Evolutionary conservation across 345 rosid genomes (phyloP), one percentile per base, ranked within the genome.

Genomic region (Rhizophora mangle): DNA sequence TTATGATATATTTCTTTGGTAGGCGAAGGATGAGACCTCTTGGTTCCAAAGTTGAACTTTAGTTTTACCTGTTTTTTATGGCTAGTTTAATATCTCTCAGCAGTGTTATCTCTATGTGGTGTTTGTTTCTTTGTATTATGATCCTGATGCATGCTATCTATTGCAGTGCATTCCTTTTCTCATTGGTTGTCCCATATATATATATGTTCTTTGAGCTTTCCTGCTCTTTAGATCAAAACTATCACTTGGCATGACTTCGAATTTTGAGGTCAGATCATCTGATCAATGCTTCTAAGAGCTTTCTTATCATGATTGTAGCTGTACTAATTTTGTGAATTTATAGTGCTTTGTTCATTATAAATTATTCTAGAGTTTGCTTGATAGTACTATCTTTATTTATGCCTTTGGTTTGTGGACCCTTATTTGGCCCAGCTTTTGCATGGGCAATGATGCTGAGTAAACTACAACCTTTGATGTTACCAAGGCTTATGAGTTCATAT

Each of bases 151-250:
- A 71, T 64, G 55, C n/a, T 19, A 37, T 49, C 29, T 32, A 26
- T 60, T 67, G 62, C 63, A 67, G 72, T 67, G 63, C 27, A 54
- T 73, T 62, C 72, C 72, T 67, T 67, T 73, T 54, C 68, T 73
- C 21, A 68, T 73, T 61, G 77, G 77, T 31, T 67, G 59, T 29
- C 77, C 77, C 30, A 67, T 68, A 7, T 37, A 32, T 73, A 29
- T 61, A 73, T 68, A 57, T 73, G 43, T 67, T 73, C 49, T 73
- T 63, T 62, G 77, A 67, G 63, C 68, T 73, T 6, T 73, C 77
- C 5, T 73, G 68, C 63, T 73, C 77, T 19, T 62, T 67, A 2
- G 53, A 67, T 67, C 77, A 73, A 61, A 67, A 71, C 63, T 73
- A 30, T 73, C 67, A 72, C 62, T 73, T 68, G 62, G 67, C 21